phyloP scores from a whole-genome alignment of 176 grass and related monocot genomes.

The Lolium multiflorum region DNA sequence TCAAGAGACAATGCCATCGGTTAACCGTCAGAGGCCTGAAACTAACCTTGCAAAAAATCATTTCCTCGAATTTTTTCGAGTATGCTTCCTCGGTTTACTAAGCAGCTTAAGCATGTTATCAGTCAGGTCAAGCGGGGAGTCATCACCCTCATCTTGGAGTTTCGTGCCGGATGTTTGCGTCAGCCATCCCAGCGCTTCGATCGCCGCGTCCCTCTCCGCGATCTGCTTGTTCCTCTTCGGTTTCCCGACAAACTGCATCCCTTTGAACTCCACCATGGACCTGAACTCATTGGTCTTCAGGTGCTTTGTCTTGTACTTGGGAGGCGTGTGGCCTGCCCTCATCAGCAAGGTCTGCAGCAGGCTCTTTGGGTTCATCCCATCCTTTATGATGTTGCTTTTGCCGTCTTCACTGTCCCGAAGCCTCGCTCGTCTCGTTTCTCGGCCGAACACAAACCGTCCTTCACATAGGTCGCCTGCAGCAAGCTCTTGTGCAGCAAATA shows the following conservation, averaged over 20 bases:
- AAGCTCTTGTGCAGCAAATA: constrained; percentile 88
- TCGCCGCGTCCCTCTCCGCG: constrained; percentile 89
- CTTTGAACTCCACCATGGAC: constrained; percentile 94
- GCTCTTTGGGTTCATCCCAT: constrained; percentile 82
- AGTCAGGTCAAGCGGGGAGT: constrained; percentile 76
- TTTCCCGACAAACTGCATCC: constrained; percentile 95
- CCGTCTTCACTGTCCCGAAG: constrained; percentile 44
- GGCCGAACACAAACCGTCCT: constrained; percentile 94
- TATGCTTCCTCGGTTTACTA: constrained; percentile 62
- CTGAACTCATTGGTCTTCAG: constrained; percentile 97
- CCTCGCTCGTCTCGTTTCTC: constrained; percentile 58
- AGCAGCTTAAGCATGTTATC: constrained; percentile 97
- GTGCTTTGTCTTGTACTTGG: constrained; percentile 94
- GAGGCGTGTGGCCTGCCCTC: constrained; percentile 86
- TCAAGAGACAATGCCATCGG: not conserved
- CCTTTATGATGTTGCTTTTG: constrained; percentile 64
- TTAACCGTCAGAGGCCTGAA: not conserved
- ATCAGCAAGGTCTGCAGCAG: constrained; percentile 94
- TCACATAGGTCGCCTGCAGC: constrained; percentile 88
- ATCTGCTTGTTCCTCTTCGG: constrained; percentile 94
- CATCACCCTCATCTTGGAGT: constrained; percentile 55
- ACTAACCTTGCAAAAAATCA: constrained; percentile 14
- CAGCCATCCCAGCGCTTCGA: constrained; percentile 86
- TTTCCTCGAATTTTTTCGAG: constrained; percentile 39
- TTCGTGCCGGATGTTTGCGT: constrained; percentile 83